These are phyloP conservation scores for Mortierella sp. DNA, from an alignment of 371 early-diverging fungal genomes.

Conservation along the genomic window DNA sequence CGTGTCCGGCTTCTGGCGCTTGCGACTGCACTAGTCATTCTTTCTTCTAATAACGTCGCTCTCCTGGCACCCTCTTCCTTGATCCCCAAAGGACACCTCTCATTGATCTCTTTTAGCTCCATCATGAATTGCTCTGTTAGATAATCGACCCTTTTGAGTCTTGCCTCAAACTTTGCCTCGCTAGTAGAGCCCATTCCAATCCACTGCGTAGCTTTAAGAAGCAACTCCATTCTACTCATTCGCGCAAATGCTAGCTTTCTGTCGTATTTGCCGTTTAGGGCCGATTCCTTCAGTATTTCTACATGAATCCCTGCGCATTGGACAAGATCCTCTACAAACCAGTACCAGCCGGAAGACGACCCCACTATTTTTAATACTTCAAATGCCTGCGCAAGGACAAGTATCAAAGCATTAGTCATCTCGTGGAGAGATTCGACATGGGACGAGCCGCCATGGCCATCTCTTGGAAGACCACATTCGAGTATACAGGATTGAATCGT, in stretches of 20 bases:
- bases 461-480: slow-evolving; percentile 44
- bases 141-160: background rate
- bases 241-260: slow-evolving; percentile 22
- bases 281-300: slow-evolving; percentile 4
- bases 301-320: slow-evolving; percentile 19
- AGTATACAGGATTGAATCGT: slow-evolving; percentile 30
- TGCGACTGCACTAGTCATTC: slow-evolving; percentile 3
- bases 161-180: background rate
- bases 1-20: slow-evolving; percentile 1
- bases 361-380: slow-evolving; percentile 11
- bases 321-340: slow-evolving; percentile 49
- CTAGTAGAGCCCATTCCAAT: slow-evolving; percentile 13
- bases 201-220: slow-evolving; percentile 9
- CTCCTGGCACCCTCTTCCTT: background rate
- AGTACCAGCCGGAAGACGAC: slow-evolving; percentile 40
- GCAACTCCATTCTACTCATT: slow-evolving; percentile 18
- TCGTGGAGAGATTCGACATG: slow-evolving; percentile 33
- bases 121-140: slow-evolving; percentile 11
- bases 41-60: background rate
- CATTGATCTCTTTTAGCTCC: background rate
- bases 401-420: slow-evolving; percentile 13
- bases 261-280: slow-evolving; percentile 18
- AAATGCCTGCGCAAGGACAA: slow-evolving; percentile 19
- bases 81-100: slow-evolving; percentile 19
- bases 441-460: slow-evolving; percentile 29